Percentiles rank a stretch among this genome's conserved stretches.
These are phyloP conservation scores for Penicillium sp. DNA, from an alignment of 2,329 filamentous ascomycete genomes.

Conservation along the genomic window DNA sequence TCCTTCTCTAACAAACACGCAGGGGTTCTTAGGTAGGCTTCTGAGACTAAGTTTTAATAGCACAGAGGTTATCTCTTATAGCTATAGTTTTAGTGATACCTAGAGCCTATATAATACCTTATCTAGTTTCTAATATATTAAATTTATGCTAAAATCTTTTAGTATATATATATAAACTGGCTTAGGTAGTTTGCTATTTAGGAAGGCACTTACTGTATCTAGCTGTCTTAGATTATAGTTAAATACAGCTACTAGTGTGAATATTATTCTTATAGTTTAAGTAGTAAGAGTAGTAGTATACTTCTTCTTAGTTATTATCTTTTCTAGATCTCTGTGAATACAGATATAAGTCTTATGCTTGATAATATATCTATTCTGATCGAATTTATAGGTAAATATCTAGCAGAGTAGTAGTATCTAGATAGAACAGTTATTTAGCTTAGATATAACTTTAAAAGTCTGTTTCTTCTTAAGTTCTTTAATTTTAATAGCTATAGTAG, in stretches of 20 bases:
- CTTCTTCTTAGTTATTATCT: not conserved
- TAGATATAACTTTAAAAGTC: no score
- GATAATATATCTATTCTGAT: no score
- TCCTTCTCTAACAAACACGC: not conserved
- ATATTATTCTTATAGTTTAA: no score
- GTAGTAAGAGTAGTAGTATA: not conserved
- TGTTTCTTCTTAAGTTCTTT: no score
- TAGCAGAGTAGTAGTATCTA: constrained; percentile 1
- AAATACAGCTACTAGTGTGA: no score
- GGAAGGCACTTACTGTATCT: not conserved
- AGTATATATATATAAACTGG: not conserved
- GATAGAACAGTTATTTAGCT: no score
- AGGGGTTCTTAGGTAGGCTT: constrained; percentile 2
- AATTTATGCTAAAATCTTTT: not conserved
- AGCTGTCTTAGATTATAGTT: not conserved
- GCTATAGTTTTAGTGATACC: no score
- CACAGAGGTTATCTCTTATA: not conserved
- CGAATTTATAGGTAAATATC: no score
- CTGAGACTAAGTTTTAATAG: not conserved
- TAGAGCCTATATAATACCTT: no score
- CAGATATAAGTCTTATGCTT: no score
- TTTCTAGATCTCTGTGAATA: constrained; percentile 4
- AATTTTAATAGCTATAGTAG: no score
- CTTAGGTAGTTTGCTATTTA: not conserved
- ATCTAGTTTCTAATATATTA: no score